Conservation (phyloP, 257 asterid genomes). For the Buddleja alternifolia region DNA sequence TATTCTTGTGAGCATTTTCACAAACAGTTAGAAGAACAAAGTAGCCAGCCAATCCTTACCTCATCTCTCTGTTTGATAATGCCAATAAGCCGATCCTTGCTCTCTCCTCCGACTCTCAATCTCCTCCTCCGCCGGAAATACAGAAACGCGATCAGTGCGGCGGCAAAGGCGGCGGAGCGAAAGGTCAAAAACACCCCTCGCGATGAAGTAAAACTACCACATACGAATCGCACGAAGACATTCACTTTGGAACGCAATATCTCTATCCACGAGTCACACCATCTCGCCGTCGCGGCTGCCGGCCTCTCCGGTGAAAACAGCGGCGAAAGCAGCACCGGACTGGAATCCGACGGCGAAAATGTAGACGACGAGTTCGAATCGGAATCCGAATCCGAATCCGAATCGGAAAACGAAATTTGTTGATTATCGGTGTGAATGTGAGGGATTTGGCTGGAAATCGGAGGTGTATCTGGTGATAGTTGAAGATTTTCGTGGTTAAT, state of each 20-base stretch:
- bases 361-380: conserved; percentile 44
- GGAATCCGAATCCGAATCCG: conserved; percentile 36
- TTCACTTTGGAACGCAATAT: conserved; percentile 37
- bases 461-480: conserved; percentile 29
- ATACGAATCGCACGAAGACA: conserved; percentile 6
- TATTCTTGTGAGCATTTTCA: conserved; percentile 36
- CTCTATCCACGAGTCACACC: conserved; percentile 39
- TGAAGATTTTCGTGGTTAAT: conserved; percentile 72
- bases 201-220: conserved; percentile 27
- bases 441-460: conserved; percentile 5
- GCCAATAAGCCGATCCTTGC: conserved; percentile 31
- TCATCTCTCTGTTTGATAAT: conserved; percentile 46
- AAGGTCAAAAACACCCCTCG: conserved; percentile 28
- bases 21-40: conserved; percentile 37
- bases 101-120: conserved; percentile 20
- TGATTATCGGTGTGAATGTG: conserved; percentile 16
- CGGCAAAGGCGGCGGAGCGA: conserved; percentile 35
- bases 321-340: conserved; percentile 17
- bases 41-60: conserved; percentile 37
- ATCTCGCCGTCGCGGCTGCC: neutral
- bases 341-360: conserved; percentile 35
- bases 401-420: conserved; percentile 28
- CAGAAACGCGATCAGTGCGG: conserved; percentile 36
- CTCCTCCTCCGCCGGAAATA: conserved; percentile 46
- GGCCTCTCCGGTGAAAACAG: conserved; percentile 1